Percentiles rank a stretch among this genome's conserved stretches.
These are phyloP conservation scores for Senna tora DNA, from an alignment of 306 rosid genomes.

Conservation along the genomic window DNA sequence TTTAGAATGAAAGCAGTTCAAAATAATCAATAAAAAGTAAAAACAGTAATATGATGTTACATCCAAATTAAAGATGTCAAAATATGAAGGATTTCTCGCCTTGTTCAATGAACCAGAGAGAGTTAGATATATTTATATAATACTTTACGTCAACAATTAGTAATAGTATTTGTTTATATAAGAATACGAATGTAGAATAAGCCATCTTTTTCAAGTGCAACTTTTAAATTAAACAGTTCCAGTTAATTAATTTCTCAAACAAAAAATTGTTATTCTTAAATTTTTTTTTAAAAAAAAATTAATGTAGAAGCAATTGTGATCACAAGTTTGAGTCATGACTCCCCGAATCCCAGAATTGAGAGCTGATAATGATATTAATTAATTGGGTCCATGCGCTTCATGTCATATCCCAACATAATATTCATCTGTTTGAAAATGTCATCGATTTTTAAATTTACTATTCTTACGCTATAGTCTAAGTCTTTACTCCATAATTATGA, in stretches of 20 bases:
- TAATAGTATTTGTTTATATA: constrained; percentile 4
- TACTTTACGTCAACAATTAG: constrained; percentile 42
- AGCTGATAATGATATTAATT: no score
- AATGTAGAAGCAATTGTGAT: background rate
- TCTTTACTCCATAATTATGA: no score
- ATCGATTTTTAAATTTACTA: no score
- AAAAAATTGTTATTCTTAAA: no score
- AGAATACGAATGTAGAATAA: background rate
- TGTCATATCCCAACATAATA: no score
- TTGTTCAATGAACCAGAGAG: constrained; percentile 45
- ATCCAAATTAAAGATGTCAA: background rate
- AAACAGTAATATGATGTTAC: constrained; percentile 19
- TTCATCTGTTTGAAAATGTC: no score
- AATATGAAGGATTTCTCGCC: constrained; percentile 18
- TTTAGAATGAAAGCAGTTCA: constrained; percentile 36
- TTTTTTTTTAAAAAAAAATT: no score
- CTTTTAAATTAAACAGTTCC: constrained; percentile 15
- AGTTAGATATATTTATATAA: constrained; percentile 23
- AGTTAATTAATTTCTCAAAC: background rate
- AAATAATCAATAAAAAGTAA: constrained; percentile 30
- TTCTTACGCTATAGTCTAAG: no score
- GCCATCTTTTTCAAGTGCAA: constrained; percentile 32
- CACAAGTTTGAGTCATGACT: constrained; percentile 30
- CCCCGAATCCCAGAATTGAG: no score
- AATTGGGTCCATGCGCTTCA: no score